Conservation (phyloP, 495 filamentous ascomycete species). For the Aspergillus panamensis region DNA sequence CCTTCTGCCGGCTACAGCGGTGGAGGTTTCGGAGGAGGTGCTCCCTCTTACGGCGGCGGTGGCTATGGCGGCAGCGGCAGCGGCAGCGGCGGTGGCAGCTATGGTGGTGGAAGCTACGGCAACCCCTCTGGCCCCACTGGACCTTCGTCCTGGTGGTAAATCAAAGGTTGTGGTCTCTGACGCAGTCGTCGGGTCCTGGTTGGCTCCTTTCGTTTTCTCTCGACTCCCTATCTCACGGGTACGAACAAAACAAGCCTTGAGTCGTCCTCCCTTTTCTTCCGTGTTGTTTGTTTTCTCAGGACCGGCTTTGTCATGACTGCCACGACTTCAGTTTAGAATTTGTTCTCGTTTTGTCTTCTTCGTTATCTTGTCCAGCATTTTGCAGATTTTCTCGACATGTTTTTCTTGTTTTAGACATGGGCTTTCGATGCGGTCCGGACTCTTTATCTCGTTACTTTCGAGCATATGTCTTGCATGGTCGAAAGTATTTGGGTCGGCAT, state of each 20-base stretch:
- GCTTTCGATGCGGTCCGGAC: constrained; percentile 46
- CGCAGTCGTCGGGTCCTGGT: constrained; percentile 46
- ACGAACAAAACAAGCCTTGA: constrained; percentile 49
- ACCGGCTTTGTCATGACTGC: constrained; percentile 51
- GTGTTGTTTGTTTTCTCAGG: constrained; percentile 40
- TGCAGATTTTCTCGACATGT: constrained; percentile 25
- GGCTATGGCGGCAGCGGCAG: constrained; percentile 64
- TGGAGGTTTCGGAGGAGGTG: constrained; percentile 46
- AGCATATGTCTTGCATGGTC: constrained; percentile 29
- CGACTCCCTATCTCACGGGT: constrained; percentile 40
- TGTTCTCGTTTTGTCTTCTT: constrained; percentile 26
- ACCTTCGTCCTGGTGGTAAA: constrained; percentile 95
- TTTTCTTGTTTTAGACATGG: constrained; percentile 42
- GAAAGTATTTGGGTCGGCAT: constrained; percentile 48
- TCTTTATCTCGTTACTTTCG: constrained; percentile 35
- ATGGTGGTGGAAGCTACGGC: constrained; percentile 55
- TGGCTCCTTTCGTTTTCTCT: constrained; percentile 42
- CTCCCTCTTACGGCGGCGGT: constrained; percentile 38
- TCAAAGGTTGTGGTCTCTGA: constrained; percentile 44
- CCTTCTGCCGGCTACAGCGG: constrained; percentile 39
- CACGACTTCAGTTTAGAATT: constrained; percentile 39
- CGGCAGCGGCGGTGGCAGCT: constrained; percentile 29
- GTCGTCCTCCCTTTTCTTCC: constrained; percentile 41
- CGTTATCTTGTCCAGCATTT: constrained; percentile 26
- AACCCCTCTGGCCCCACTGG: constrained; percentile 80